Conservation (phyloP, 306 rosid species). For the Prinsepia uniflora region DNA sequence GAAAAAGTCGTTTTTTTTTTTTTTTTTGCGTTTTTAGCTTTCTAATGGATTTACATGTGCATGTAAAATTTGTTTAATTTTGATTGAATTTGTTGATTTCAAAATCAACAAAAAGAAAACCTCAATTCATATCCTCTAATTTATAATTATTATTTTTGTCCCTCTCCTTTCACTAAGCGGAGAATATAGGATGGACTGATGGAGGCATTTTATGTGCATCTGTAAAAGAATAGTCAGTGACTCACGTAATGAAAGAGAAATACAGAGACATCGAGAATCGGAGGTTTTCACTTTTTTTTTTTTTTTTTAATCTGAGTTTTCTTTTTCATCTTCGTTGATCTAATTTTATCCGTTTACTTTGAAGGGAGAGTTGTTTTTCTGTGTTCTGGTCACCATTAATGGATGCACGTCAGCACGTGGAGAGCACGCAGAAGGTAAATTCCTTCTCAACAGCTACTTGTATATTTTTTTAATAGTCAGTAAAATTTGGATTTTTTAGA, state of each 20-base stretch:
- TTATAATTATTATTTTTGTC: not conserved
- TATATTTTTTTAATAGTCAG: conserved; percentile 14
- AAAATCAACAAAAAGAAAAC: not conserved
- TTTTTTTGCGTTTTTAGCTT: not conserved
- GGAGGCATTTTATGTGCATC: conserved; percentile 14
- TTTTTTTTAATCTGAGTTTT: not conserved
- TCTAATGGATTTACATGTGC: too few relatives aligned
- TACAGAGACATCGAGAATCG: not conserved
- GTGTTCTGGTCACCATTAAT: conserved; percentile 48
- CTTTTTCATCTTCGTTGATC: not conserved
- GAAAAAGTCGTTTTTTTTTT: not conserved
- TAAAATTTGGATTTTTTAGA: conserved; percentile 16
- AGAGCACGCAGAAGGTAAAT: conserved; percentile 38
- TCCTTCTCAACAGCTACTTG: conserved; percentile 31
- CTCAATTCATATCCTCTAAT: not conserved
- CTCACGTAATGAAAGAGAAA: not conserved
- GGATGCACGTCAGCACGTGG: conserved; percentile 70
- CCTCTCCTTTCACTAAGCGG: conserved; percentile 21
- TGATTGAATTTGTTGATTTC: not conserved
- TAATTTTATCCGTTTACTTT: conserved; percentile 24
- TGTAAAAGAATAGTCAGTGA: not conserved
- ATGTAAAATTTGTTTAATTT: too few relatives aligned
- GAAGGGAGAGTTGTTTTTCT: conserved; percentile 25
- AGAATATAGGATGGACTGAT: conserved; percentile 40
- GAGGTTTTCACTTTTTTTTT: not conserved